A percentile compares a stretch with the other conserved stretches of the same genome.
phyloP scores from a whole-genome alignment of 2,329 filamentous ascomycete genomes.

The Calonectria pseudoreteaudii region DNA sequence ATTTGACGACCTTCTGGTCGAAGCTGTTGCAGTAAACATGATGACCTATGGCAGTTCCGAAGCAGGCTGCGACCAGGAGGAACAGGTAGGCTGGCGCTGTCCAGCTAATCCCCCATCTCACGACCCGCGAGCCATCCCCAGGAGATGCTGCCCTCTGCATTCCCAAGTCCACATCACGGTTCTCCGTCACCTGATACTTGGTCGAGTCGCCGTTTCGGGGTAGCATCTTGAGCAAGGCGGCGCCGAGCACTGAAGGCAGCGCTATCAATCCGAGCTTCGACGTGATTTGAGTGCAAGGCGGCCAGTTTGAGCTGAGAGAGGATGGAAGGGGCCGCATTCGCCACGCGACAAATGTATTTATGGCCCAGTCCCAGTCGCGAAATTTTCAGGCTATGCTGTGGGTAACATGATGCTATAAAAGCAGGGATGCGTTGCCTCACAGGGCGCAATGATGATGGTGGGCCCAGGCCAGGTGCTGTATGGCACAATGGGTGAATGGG shows the following conservation, averaged over 20 bases:
- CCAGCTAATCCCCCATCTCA: background rate
- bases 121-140: background rate
- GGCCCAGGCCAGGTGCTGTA: background rate
- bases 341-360: background rate
- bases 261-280: background rate
- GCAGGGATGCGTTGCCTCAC: background rate
- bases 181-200: background rate
- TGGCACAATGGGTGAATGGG: background rate
- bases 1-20: background rate
- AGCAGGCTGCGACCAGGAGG: background rate
- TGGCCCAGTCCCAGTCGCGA: background rate
- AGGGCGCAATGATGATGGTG: background rate
- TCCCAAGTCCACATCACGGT: background rate
- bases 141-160: background rate
- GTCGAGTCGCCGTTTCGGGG: background rate
- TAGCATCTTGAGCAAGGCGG: background rate
- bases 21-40: background rate
- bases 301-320: background rate
- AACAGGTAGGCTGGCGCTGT: background rate
- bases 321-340: background rate
- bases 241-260: background rate
- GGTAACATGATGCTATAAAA: background rate
- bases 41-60: background rate
- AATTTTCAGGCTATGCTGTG: background rate
- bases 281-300: background rate